Base-by-base conservation (phyloP, 2,329 filamentous ascomycete genomes). In the Epichloe uncinata region DNA sequence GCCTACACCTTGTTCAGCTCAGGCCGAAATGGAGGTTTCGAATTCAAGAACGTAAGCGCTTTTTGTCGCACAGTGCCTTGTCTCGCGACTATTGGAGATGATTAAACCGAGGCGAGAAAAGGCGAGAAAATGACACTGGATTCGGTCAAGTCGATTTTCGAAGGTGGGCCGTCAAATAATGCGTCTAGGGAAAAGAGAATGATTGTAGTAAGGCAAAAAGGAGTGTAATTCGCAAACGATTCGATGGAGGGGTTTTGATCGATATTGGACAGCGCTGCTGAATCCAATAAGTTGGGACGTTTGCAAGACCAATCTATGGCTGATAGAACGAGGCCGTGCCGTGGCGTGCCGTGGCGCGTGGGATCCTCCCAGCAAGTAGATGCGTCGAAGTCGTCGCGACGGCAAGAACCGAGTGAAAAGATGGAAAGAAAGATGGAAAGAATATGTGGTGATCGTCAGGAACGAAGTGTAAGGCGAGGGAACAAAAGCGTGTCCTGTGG, bases 191-290 rank as follows among this genome's bases (percentile, higher is more conserved):
- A 30, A 30, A 30, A 30, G 26, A 30, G 8, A 30, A 30, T 30
- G 15, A 35, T 41, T 13, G 3, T 9, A 37, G 3, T 18, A 9
- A 8, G 50, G 49, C 36, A 49, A 52, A 48, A 30, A 36, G 26
- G 38, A 37, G 53, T 16, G 55, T n/a, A 51, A 40, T 54, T 53
- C 41, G 54, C 52, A 46, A 53, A 52, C 42, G 38, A 45, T 43
- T 47, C 36, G 43, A 47, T 43, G 43, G 42, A 41, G 45, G 16
- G 16, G 12, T 43, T 42, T 37, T 45, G 45, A 18, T 26, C 8
- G 55, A 55, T 51, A 56, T 54, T 64, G 71, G 71, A 74, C 72
- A 75, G 72, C 72, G 58, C 72, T 72, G 73, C 72, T 74, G 72
- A 68, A 74, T 74, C 72, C 72, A 66, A 57, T 56, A 49, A 30